Evolutionary conservation across 768 basidiomycete genomes (phyloP).

Genomic region (Termitomyces sp.): DNA sequence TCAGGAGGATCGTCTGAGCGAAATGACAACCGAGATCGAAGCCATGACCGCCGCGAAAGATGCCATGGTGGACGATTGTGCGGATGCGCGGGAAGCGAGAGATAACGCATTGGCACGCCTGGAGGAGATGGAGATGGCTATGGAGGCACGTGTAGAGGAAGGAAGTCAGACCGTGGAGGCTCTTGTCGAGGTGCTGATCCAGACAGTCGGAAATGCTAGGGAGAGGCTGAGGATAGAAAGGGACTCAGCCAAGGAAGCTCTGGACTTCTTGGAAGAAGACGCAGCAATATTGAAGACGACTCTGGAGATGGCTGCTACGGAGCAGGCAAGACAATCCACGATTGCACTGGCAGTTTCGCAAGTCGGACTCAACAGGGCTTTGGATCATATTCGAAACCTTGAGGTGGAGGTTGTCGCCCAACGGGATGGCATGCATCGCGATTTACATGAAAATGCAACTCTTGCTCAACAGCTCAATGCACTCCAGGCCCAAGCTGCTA

Average conservation of each 20-base stretch:
- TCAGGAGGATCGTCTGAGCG: slow-evolving; percentile 68
- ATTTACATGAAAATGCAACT: background rate
- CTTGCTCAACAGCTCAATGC: slow-evolving; percentile 9
- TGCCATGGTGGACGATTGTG: slow-evolving; percentile 83
- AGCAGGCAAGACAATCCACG: slow-evolving; percentile 14
- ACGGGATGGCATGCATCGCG: slow-evolving; percentile 4
- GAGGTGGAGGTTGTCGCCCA: background rate
- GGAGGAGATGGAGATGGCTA: slow-evolving; percentile 60
- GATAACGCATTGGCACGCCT: slow-evolving; percentile 52
- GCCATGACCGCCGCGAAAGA: slow-evolving; percentile 61
- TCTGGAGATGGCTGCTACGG: slow-evolving; percentile 4
- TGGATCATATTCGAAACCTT: background rate
- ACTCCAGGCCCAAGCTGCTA: slow-evolving; percentile 11
- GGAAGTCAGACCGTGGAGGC: slow-evolving; percentile 29
- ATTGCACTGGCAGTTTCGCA: slow-evolving; percentile 22
- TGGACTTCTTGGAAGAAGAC: slow-evolving; percentile 4
- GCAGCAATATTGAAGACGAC: slow-evolving; percentile 1
- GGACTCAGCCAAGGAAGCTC: slow-evolving; percentile 6
- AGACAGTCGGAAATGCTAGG: slow-evolving; percentile 28
- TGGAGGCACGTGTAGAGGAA: slow-evolving; percentile 30
- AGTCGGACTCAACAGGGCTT: slow-evolving; percentile 6
- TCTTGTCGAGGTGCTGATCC: slow-evolving; percentile 32
- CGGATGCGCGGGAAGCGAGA: slow-evolving; percentile 67
- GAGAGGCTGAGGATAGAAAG: slow-evolving; percentile 13
- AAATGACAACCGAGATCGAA: slow-evolving; percentile 69